Evolutionary conservation across 306 rosid genomes (phyloP).

Genomic region (Cotoneaster glaucophyllus): DNA sequence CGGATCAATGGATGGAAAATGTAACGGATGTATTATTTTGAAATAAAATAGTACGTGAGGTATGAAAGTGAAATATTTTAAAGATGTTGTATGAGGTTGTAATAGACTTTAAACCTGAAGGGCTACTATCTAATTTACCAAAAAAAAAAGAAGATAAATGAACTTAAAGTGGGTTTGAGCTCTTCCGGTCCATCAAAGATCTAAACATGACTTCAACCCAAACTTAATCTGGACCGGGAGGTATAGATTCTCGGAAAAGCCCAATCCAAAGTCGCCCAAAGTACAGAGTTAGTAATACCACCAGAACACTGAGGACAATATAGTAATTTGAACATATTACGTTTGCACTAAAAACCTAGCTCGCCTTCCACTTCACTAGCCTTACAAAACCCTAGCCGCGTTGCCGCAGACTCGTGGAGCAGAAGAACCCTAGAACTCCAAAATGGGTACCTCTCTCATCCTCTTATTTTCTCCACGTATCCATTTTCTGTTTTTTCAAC

Average conservation of each 20-base stretch:
- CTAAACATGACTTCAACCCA: not conserved
- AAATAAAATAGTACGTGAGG: too few relatives aligned
- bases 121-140: too few relatives aligned
- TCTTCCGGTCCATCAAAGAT: not conserved
- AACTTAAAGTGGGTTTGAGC: too few relatives aligned
- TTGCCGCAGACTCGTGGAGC: not conserved
- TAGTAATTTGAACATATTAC: not conserved
- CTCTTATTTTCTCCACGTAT: not conserved
- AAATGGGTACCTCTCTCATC: slow-evolving; percentile 23
- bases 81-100: too few relatives aligned
- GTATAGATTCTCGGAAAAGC: not conserved
- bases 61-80: too few relatives aligned
- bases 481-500: not conserved
- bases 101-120: too few relatives aligned
- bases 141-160: too few relatives aligned
- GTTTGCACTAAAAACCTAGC: slow-evolving; percentile 9
- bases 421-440: slow-evolving; percentile 6
- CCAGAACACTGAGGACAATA: not conserved
- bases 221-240: not conserved
- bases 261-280: not conserved
- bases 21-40: too few relatives aligned
- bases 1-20: too few relatives aligned
- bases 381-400: slow-evolving; percentile 8
- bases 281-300: not conserved
- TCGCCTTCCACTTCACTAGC: not conserved